phyloP scores from a whole-genome alignment of 257 asterid species.

The Nicotiana tabacum region DNA sequence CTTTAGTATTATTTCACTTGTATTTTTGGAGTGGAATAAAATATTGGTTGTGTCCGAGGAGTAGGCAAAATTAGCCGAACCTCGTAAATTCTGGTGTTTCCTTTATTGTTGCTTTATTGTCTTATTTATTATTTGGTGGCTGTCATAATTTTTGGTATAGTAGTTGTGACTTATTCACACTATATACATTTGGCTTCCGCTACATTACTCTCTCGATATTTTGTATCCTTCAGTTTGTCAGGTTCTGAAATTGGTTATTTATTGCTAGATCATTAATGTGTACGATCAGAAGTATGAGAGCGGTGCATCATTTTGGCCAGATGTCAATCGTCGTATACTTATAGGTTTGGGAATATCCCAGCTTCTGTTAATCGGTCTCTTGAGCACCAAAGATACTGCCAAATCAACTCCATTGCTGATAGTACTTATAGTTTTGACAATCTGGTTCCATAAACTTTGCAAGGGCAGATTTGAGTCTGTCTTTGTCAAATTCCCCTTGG shows the following conservation, averaged over 20 bases:
- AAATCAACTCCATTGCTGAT: slow-evolving; percentile 58
- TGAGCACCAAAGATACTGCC: slow-evolving; percentile 43
- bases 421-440: slow-evolving; percentile 57
- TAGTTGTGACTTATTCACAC: too few relatives aligned
- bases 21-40: too few relatives aligned
- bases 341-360: slow-evolving; percentile 14
- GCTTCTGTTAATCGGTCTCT: slow-evolving; percentile 7
- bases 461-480: slow-evolving; percentile 71
- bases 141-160: too few relatives aligned
- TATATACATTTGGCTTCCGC: too few relatives aligned
- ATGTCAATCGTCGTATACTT: slow-evolving; percentile 18
- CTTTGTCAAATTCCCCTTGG: slow-evolving; percentile 60
- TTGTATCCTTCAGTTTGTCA: background rate
- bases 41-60: too few relatives aligned
- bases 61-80: too few relatives aligned
- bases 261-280: slow-evolving; percentile 51
- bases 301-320: slow-evolving; percentile 21
- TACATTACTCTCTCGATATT: background rate
- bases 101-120: too few relatives aligned
- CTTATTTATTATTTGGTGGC: too few relatives aligned
- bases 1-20: too few relatives aligned
- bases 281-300: slow-evolving; percentile 22
- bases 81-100: too few relatives aligned
- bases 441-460: slow-evolving; percentile 70
- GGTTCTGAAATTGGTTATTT: slow-evolving; percentile 1